A percentile compares a stretch with the other conserved stretches of the same genome.
Evolutionary conservation across 2,329 filamentous ascomycete species (phyloP).

Genomic region (Penicillium sp.): DNA sequence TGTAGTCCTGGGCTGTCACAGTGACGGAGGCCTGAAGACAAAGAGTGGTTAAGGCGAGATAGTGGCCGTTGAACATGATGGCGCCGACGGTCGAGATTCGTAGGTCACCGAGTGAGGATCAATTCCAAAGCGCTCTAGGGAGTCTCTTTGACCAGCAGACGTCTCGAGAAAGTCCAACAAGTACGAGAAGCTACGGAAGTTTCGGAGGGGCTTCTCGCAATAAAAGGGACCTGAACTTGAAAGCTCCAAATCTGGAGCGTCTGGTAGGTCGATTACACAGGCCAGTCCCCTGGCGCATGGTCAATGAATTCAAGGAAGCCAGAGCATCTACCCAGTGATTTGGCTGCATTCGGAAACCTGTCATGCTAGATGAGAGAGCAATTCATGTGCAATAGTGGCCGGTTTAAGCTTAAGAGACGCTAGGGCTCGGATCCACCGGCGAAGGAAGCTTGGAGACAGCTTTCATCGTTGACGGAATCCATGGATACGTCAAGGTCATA

Average conservation of each 20-base stretch:
- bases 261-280: slow-evolving; percentile 13
- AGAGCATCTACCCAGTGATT: slow-evolving; percentile 5
- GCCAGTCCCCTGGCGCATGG: slow-evolving; percentile 18
- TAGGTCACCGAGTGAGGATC: neutral
- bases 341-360: slow-evolving; percentile 20
- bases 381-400: neutral
- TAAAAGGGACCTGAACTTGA: neutral
- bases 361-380: neutral
- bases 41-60: slow-evolving; percentile 15
- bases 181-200: neutral
- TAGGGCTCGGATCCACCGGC: slow-evolving; percentile 17
- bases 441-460: neutral
- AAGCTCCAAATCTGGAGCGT: neutral
- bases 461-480: neutral
- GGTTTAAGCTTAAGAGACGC: slow-evolving; percentile 1
- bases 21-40: slow-evolving; percentile 20
- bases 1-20: slow-evolving; percentile 30
- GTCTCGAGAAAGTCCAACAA: neutral
- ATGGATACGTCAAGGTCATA: neutral
- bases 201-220: neutral
- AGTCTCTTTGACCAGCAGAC: neutral
- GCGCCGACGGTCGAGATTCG: neutral
- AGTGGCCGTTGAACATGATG: slow-evolving; percentile 15
- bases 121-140: neutral
- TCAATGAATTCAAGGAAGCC: slow-evolving; percentile 9